Percentiles rank a stretch among this genome's conserved stretches.
These are phyloP conservation scores for Silene noctiflora DNA, from an alignment of 179 eudicot genomes.

Conservation along the genomic window DNA sequence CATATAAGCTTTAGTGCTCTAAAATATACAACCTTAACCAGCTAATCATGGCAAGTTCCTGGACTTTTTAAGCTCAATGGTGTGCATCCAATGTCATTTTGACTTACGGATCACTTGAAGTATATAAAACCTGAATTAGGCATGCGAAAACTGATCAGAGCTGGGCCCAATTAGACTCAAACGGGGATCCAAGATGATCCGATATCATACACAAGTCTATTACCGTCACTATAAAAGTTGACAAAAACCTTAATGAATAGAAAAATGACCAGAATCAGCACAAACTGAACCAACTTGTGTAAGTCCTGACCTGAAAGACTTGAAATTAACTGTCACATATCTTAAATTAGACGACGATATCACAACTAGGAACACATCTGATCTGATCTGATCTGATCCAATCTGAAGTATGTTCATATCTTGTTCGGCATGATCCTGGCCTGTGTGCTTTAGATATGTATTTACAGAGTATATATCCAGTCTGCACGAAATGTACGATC, in stretches of 20 bases:
- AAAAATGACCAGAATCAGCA: neutral
- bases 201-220: neutral
- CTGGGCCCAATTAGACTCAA: neutral
- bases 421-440: neutral
- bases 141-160: neutral
- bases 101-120: neutral
- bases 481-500: neutral
- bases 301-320: too few relatives aligned
- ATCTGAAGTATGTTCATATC: neutral
- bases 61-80: neutral
- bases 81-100: neutral
- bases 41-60: neutral
- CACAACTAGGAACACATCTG: neutral
- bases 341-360: neutral
- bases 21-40: neutral
- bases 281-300: too few relatives aligned
- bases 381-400: too few relatives aligned
- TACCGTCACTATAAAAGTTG: neutral
- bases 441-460: neutral
- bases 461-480: neutral
- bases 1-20: neutral
- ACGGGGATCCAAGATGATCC: too few relatives aligned
- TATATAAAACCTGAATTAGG: neutral
- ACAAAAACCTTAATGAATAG: neutral
- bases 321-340: neutral